Percentiles rank a stretch among this genome's conserved stretches.
Evolutionary conservation across 441 rosid species (phyloP).

Genomic region (Codiaeum variegatum): DNA sequence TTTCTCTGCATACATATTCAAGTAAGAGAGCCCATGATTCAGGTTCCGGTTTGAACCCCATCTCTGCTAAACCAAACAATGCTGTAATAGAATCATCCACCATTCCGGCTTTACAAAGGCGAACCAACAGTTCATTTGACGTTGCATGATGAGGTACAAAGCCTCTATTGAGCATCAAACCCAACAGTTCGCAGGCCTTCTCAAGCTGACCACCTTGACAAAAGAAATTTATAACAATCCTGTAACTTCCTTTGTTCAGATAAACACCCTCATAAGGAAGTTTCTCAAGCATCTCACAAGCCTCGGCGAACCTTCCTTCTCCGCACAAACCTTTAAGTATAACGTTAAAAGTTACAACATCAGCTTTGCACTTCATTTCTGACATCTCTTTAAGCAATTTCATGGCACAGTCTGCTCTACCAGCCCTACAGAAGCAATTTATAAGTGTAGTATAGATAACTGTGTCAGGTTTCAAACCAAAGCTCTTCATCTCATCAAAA

Average conservation of each 20-base stretch:
- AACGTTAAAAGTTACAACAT: slow-evolving; percentile 63
- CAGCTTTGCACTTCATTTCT: slow-evolving; percentile 53
- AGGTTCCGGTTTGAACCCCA: slow-evolving; percentile 60
- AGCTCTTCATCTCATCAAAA: slow-evolving; percentile 56
- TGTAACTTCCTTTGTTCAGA: slow-evolving; percentile 72
- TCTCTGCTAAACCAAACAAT: slow-evolving; percentile 41
- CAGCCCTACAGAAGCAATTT: slow-evolving; percentile 55
- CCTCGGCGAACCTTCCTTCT: slow-evolving; percentile 58
- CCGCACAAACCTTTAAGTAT: slow-evolving; percentile 65
- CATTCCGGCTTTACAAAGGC: slow-evolving; percentile 54
- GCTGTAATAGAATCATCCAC: slow-evolving; percentile 40
- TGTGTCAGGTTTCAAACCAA: slow-evolving; percentile 55
- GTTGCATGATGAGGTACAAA: slow-evolving; percentile 68
- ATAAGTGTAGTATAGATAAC: slow-evolving; percentile 70
- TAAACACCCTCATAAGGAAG: slow-evolving; percentile 48
- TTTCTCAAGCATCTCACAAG: slow-evolving; percentile 50
- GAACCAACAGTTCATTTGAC: slow-evolving; percentile 59
- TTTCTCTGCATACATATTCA: slow-evolving; percentile 59
- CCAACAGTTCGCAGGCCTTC: slow-evolving; percentile 49
- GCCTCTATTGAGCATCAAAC: slow-evolving; percentile 60
- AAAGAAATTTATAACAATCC: slow-evolving; percentile 65
- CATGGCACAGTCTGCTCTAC: slow-evolving; percentile 48
- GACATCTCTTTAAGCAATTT: slow-evolving; percentile 69
- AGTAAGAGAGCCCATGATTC: slow-evolving; percentile 54
- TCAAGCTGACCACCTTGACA: slow-evolving; percentile 51